These are phyloP conservation scores for Hortaea sp. DNA, from an alignment of 2,329 filamentous ascomycete genomes.

Conservation along the genomic window DNA sequence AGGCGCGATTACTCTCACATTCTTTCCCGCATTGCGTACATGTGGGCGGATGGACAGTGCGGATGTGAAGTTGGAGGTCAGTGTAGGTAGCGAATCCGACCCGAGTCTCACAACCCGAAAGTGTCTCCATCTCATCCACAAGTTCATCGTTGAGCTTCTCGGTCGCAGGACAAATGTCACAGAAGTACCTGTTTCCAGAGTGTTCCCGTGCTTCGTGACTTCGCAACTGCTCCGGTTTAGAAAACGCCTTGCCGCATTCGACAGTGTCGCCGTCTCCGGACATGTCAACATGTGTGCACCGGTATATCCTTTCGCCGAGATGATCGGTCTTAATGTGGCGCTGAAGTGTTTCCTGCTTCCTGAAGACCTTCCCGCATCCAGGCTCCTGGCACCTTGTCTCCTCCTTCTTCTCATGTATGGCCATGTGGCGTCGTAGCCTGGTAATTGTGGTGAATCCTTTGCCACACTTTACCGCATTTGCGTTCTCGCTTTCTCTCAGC, in stretches of 20 bases:
- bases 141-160: slow-evolving; percentile 3
- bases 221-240: slow-evolving; percentile 60
- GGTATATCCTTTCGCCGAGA: slow-evolving; percentile 58
- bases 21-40: slow-evolving; percentile 65
- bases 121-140: slow-evolving; percentile 7
- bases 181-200: slow-evolving; percentile 61
- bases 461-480: slow-evolving; percentile 48
- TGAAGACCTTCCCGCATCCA: slow-evolving; percentile 72
- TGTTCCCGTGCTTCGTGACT: slow-evolving; percentile 64
- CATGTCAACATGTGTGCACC: slow-evolving; percentile 51
- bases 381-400: slow-evolving; percentile 31
- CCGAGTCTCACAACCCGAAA: background rate
- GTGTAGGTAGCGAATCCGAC: slow-evolving; percentile 57
- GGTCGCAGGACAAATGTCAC: slow-evolving; percentile 54
- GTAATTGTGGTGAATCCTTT: slow-evolving; percentile 77
- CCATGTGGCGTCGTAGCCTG: slow-evolving; percentile 63
- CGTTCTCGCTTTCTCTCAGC: slow-evolving; percentile 8
- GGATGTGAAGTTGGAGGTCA: slow-evolving; percentile 64
- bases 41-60: slow-evolving; percentile 57
- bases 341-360: slow-evolving; percentile 78
- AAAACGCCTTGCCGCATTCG: slow-evolving; percentile 59
- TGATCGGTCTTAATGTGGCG: slow-evolving; percentile 73
- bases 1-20: slow-evolving; percentile 55
- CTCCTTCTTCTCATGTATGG: slow-evolving; percentile 69
- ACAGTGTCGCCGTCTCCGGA: slow-evolving; percentile 32